Conservation (phyloP, 768 basidiomycete species). For the Mycena filopes region DNA sequence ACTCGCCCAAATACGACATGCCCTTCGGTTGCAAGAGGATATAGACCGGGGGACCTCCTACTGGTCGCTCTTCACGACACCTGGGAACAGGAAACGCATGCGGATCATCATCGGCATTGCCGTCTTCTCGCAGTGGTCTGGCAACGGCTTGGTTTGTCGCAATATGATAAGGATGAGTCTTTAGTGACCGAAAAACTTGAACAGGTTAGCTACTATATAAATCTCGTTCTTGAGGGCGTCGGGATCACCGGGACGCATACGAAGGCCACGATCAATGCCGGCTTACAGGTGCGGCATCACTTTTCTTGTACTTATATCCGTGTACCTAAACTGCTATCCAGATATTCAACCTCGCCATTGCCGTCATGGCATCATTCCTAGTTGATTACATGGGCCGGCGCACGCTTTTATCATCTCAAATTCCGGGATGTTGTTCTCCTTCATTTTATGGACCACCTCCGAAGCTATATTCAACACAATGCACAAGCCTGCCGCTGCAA, state of each 20-base stretch:
- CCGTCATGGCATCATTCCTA: conserved; percentile 67
- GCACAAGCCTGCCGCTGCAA: conserved; percentile 53
- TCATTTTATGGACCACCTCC: conserved; percentile 66
- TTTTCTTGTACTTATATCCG: background rate
- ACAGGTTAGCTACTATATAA: conserved; percentile 66
- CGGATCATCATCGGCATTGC: conserved; percentile 73
- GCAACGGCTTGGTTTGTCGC: conserved; percentile 70
- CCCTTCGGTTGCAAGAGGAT: conserved; percentile 71
- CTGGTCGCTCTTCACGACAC: conserved; percentile 63
- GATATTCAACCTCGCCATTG: conserved; percentile 73
- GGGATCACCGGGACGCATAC: conserved; percentile 65
- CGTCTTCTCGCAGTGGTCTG: conserved; percentile 82
- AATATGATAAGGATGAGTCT: background rate
- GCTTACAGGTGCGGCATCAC: conserved; percentile 57
- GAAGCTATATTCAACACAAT: conserved; percentile 56
- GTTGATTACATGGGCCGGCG: conserved; percentile 77
- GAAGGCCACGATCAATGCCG: conserved; percentile 71
- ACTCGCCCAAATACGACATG: conserved; percentile 77
- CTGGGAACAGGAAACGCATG: conserved; percentile 78
- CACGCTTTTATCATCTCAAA: conserved; percentile 75
- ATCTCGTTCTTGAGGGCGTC: conserved; percentile 71
- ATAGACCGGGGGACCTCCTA: conserved; percentile 60
- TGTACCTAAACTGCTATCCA: conserved; percentile 35
- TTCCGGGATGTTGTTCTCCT: conserved; percentile 58
- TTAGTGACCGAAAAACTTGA: background rate